These are phyloP conservation scores for Nothopassalora personata DNA, from an alignment of 2,329 filamentous ascomycete species.

Conservation along the genomic window DNA sequence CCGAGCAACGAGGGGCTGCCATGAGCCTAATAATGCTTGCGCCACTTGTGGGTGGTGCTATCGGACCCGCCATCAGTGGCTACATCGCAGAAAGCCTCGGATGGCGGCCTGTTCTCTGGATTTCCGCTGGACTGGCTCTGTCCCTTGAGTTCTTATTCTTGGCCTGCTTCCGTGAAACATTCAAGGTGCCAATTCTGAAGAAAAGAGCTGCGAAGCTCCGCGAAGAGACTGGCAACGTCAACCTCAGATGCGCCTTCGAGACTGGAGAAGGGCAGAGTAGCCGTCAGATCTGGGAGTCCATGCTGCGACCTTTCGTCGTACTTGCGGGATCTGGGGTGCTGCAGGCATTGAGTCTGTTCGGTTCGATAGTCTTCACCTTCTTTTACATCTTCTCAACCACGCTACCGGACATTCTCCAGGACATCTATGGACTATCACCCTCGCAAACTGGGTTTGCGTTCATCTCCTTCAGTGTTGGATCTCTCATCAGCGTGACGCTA, in stretches of 20 bases:
- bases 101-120: constrained; percentile 52
- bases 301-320: constrained; percentile 40
- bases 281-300: constrained; percentile 30
- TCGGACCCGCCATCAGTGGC: constrained; percentile 53
- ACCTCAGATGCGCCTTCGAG: constrained; percentile 19
- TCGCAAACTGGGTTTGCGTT: constrained; percentile 51
- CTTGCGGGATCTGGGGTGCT: constrained; percentile 50
- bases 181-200: constrained; percentile 52
- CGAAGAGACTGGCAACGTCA: constrained; percentile 17
- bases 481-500: constrained; percentile 35
- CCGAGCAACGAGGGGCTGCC: constrained; percentile 53
- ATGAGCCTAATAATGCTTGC: constrained; percentile 56
- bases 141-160: constrained; percentile 49
- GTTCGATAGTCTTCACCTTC: constrained; percentile 39
- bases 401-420: constrained; percentile 39
- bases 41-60: constrained; percentile 53
- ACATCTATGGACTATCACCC: constrained; percentile 43
- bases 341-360: constrained; percentile 46
- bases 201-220: constrained; percentile 34
- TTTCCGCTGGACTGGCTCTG: constrained; percentile 45
- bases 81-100: constrained; percentile 51
- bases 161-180: constrained; percentile 55
- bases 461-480: constrained; percentile 49
- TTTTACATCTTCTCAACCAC: constrained; percentile 46
- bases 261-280: constrained; percentile 7